Percentiles rank a stretch among this genome's conserved stretches.
Evolutionary conservation across 371 early-diverging fungal genomes (phyloP).

Genomic region (Mortierella sp.): DNA sequence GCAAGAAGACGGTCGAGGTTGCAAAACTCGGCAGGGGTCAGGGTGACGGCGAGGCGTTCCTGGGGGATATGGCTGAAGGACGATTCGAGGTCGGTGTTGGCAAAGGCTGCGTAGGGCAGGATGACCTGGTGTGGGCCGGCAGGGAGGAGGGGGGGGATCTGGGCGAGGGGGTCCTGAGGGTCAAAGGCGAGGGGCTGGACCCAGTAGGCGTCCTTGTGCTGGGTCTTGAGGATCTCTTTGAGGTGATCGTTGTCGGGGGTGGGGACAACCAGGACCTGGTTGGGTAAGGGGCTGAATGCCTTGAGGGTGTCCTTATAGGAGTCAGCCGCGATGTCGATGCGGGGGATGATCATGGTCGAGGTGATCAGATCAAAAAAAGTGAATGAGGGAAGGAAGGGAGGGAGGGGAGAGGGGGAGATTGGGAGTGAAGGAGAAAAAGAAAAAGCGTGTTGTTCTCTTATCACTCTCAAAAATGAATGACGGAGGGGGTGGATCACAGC

Average conservation of each 20-base stretch:
- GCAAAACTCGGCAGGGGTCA: constrained; percentile 35
- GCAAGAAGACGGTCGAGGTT: constrained; percentile 16
- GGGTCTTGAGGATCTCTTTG: constrained; percentile 28
- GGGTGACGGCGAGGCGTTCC: constrained; percentile 52
- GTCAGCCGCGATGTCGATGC: constrained; percentile 62
- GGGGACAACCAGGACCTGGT: constrained; percentile 47
- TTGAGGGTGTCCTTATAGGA: constrained; percentile 58
- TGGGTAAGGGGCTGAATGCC: constrained; percentile 61
- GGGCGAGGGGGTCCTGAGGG: constrained; percentile 54
- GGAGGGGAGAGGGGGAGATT: neutral
- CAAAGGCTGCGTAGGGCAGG: constrained; percentile 59
- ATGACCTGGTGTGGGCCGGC: constrained; percentile 73
- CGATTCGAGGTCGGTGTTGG: constrained; percentile 22
- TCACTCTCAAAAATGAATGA: neutral
- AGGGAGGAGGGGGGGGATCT: constrained; percentile 68
- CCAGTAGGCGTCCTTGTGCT: constrained; percentile 64
- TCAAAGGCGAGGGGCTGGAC: constrained; percentile 63
- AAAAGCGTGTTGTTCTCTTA: neutral
- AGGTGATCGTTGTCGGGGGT: constrained; percentile 39
- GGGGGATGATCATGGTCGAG: constrained; percentile 66
- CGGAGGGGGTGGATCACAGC: neutral
- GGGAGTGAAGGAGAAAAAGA: neutral
- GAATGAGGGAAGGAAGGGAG: neutral
- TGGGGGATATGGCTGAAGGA: constrained; percentile 54
- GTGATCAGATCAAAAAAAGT: constrained; percentile 1